phyloP scores from a whole-genome alignment of 1,284 basidiomycete genomes.

The Phellinidium pouzarii region DNA sequence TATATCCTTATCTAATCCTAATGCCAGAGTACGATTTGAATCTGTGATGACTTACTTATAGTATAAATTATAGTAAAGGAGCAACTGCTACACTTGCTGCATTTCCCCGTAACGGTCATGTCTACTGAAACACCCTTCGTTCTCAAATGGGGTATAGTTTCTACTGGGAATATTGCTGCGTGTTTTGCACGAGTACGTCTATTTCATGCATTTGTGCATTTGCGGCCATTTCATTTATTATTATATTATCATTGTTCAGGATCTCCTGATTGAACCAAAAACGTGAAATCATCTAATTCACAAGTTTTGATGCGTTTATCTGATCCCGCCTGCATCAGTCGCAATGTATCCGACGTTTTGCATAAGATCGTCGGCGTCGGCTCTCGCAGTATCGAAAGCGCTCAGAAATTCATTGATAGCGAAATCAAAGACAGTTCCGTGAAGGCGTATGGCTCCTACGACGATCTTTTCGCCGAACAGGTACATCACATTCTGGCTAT shows the following conservation, averaged over 20 bases:
- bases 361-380: constrained; percentile 79
- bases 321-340: constrained; percentile 33
- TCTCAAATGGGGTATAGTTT: constrained; percentile 53
- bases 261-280: constrained; percentile 41
- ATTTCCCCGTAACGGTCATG: constrained; percentile 19
- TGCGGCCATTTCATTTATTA: not conserved
- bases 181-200: constrained; percentile 37
- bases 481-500: constrained; percentile 31
- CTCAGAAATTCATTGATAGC: constrained; percentile 62
- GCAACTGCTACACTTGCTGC: not conserved
- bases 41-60: too few species aligned
- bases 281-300: constrained; percentile 29
- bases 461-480: constrained; percentile 67
- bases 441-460: constrained; percentile 73
- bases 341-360: constrained; percentile 62
- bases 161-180: constrained; percentile 42
- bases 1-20: too few species aligned
- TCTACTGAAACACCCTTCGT: constrained; percentile 28
- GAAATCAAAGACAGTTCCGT: constrained; percentile 45
- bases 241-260: constrained; percentile 27
- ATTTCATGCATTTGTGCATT: not conserved
- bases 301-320: constrained; percentile 11
- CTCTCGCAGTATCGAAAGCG: constrained; percentile 66
- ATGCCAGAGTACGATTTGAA: too few species aligned
- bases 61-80: too few species aligned